phyloP scores from a whole-genome alignment of 257 asterid species.

The Vinca minor region DNA sequence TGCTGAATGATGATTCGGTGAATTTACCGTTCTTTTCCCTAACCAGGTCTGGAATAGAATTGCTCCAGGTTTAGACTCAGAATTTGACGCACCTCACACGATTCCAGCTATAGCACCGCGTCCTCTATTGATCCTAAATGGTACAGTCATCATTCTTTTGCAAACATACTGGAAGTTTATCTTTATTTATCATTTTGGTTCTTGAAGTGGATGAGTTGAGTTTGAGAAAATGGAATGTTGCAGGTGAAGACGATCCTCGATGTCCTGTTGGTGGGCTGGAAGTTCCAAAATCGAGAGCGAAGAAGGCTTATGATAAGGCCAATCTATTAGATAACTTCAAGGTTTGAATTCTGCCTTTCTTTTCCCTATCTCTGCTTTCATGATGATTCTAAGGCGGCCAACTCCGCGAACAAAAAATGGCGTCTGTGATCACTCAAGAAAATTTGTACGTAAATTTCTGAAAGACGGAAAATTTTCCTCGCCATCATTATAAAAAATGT shows the following conservation, averaged over 20 bases:
- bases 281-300: conserved; percentile 42
- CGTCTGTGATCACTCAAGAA: too few species aligned
- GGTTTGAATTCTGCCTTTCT: conserved; percentile 28
- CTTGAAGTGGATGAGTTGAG: conserved; percentile 1
- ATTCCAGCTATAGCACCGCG: conserved; percentile 68
- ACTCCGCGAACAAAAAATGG: too few species aligned
- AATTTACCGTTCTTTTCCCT: conserved; percentile 3
- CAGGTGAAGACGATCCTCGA: conserved; percentile 80
- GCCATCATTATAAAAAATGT: too few species aligned
- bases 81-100: conserved; percentile 66
- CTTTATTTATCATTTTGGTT: not conserved
- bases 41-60: conserved; percentile 85
- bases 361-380: too few species aligned
- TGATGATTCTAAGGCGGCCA: not conserved
- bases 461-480: too few species aligned
- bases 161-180: conserved; percentile 1
- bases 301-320: conserved; percentile 28
- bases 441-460: too few species aligned
- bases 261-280: conserved; percentile 63
- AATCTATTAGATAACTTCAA: conserved; percentile 29
- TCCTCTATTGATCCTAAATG: conserved; percentile 73
- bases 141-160: conserved; percentile 24
- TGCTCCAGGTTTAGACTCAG: conserved; percentile 76
- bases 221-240: not conserved
- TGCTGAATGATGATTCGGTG: not conserved